Evolutionary conservation across 2,329 filamentous ascomycete species (phyloP).

Genomic region (Didymella lethalis): DNA sequence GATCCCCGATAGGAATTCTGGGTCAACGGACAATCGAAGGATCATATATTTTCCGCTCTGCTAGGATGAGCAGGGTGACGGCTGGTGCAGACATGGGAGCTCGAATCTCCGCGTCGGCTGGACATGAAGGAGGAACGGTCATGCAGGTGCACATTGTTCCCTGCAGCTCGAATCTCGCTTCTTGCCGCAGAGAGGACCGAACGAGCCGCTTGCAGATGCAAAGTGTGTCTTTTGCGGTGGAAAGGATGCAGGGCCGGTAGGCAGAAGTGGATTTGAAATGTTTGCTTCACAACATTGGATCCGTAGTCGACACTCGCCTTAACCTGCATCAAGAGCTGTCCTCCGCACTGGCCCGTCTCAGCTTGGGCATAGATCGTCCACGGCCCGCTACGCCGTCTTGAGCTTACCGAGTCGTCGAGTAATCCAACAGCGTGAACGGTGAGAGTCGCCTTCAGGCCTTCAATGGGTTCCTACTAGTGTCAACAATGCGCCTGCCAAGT

Average conservation of each 20-base stretch:
- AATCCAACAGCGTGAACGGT: conserved; percentile 16
- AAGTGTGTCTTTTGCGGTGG: background rate
- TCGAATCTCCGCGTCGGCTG: conserved; percentile 17
- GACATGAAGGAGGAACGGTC: conserved; percentile 34
- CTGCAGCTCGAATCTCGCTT: conserved; percentile 34
- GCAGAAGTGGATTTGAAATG: conserved; percentile 3
- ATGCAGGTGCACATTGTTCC: conserved; percentile 32
- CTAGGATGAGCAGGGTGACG: conserved; percentile 26
- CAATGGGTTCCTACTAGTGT: conserved; percentile 10
- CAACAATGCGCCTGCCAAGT: conserved; percentile 9
- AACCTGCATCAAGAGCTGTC: conserved; percentile 4
- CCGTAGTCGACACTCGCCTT: background rate
- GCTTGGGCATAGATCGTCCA: conserved; percentile 15
- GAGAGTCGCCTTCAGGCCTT: conserved; percentile 17
- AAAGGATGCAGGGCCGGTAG: conserved; percentile 16
- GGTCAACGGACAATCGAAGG: conserved; percentile 23
- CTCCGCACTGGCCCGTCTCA: conserved; percentile 5
- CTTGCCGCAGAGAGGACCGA: conserved; percentile 26
- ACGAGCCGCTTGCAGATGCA: conserved; percentile 12
- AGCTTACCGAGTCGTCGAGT: conserved; percentile 8
- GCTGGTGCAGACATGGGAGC: conserved; percentile 25
- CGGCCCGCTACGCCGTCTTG: conserved; percentile 21
- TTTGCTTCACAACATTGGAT: background rate
- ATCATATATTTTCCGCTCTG: conserved; percentile 18
- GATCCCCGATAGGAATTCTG: conserved; percentile 48